phyloP scores from a whole-genome alignment of 768 basidiomycete genomes.

The Cyathus striatus region DNA sequence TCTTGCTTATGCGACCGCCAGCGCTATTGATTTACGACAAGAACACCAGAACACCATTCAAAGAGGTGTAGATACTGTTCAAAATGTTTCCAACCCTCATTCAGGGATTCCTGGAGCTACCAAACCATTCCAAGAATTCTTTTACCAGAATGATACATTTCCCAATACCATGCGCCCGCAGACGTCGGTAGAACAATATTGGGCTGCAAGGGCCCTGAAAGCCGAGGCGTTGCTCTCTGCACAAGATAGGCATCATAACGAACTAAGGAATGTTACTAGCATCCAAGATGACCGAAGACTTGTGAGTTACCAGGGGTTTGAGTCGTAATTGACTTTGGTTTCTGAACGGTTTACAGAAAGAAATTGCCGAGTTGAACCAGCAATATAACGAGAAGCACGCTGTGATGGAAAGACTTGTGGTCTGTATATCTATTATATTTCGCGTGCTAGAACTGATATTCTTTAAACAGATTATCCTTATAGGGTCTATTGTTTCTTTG shows the following conservation, averaged over 20 bases:
- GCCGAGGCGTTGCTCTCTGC: slow-evolving; percentile 59
- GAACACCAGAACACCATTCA: no score
- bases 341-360: slow-evolving; percentile 38
- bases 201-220: slow-evolving; percentile 61
- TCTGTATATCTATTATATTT: slow-evolving; percentile 20
- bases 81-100: no score
- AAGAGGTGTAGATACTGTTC: no score
- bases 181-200: slow-evolving; percentile 47
- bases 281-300: slow-evolving; percentile 40
- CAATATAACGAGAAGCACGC: slow-evolving; percentile 43
- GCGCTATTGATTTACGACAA: no score
- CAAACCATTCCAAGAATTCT: not conserved
- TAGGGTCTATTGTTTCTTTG: slow-evolving; percentile 26
- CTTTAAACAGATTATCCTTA: slow-evolving; percentile 23
- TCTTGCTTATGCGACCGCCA: no score
- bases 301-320: no score
- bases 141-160: not conserved
- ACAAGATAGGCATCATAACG: slow-evolving; percentile 40
- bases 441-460: not conserved
- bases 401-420: slow-evolving; percentile 48
- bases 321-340: no score
- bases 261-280: slow-evolving; percentile 36
- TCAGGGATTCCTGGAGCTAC: not conserved
- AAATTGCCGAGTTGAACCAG: slow-evolving; percentile 28
- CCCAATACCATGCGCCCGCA: slow-evolving; percentile 12